These are phyloP conservation scores for Pholiota molesta DNA, from an alignment of 768 basidiomycete genomes.

Conservation along the genomic window DNA sequence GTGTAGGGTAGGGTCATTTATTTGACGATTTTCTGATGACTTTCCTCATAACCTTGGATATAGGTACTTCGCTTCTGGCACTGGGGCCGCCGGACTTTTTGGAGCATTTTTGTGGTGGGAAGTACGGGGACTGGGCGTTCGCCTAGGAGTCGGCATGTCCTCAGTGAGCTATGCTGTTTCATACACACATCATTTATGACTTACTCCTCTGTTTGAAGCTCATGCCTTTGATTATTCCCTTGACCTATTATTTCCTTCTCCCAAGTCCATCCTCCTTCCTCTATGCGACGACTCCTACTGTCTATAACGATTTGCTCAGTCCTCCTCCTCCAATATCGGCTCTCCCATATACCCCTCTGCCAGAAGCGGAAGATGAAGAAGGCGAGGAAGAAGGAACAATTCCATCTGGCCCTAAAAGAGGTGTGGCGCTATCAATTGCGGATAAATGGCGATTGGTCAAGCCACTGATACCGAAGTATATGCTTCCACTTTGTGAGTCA, in stretches of 20 bases:
- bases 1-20: constrained; percentile 65
- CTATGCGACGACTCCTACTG: constrained; percentile 35
- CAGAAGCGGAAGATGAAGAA: constrained; percentile 40
- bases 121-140: constrained; percentile 82
- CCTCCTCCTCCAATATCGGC: constrained; percentile 30
- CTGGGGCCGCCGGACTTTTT: constrained; percentile 90
- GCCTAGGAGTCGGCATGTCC: constrained; percentile 79
- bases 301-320: constrained; percentile 40
- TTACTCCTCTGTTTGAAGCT: constrained; percentile 47
- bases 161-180: constrained; percentile 52
- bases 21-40: neutral
- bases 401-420: constrained; percentile 40
- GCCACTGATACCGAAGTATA: constrained; percentile 81
- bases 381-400: constrained; percentile 45
- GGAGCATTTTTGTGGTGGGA: constrained; percentile 98
- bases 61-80: constrained; percentile 92
- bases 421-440: constrained; percentile 54
- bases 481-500: constrained; percentile 88
- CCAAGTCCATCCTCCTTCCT: constrained; percentile 61
- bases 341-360: constrained; percentile 49
- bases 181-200: neutral
- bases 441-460: constrained; percentile 85
- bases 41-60: neutral
- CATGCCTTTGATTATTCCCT: constrained; percentile 79
- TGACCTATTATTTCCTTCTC: constrained; percentile 77